Evolutionary conservation across 169 alveolate species (phyloP), one percentile per base, ranked within the genome.

Genomic region (Amoebophrya sp.): DNA sequence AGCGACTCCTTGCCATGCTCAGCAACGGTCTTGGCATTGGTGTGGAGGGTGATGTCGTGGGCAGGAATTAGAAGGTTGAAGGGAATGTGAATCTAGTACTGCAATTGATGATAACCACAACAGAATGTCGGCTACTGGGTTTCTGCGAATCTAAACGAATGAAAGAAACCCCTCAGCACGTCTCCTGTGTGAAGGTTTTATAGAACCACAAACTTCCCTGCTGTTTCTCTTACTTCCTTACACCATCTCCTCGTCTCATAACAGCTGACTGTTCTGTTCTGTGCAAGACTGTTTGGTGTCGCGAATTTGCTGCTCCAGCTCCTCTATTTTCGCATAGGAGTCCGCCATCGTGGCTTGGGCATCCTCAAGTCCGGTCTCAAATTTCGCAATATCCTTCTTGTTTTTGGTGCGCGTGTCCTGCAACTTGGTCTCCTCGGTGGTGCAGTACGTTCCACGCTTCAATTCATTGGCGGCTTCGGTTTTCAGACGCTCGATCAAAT

Each of bases 311-410:
- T 65, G 83, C 33, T 65, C 83, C 33, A 65, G 83, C 26, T 65
- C 83, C 83, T 65, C 83, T 29, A 65, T 65, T 36, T 65, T 65
- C 26, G 83, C 83, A 36, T 65, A 65, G 83, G 39, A 26, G 39
- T 65, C 83, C 83, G 83, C 83, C 83, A 65, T 65, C 83, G 83
- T 65, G 36, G 83, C 83, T 36, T 65, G 83, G 10, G 83, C 83
- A 36, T 65, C 83, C 83, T 65, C 83, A 29, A 65, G 26, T 10
- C 33, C 33, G 83, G 83, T 65, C 33, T 65, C 83, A 36, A 6
- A 65, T 18, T 65, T 65, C 38, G 26, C 83, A 26, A 65, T 65
- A 36, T 65, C 83, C 26, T 65, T 65, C 26, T 65, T 65, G 83
- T 65, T 65, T 18, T 65, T 65, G 39, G 83, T 65, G 33, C 83